Percentiles rank a stretch among this genome's conserved stretches.
Evolutionary conservation across 306 rosid species (phyloP).

Genomic region (Dalbergia cochinchinensis): DNA sequence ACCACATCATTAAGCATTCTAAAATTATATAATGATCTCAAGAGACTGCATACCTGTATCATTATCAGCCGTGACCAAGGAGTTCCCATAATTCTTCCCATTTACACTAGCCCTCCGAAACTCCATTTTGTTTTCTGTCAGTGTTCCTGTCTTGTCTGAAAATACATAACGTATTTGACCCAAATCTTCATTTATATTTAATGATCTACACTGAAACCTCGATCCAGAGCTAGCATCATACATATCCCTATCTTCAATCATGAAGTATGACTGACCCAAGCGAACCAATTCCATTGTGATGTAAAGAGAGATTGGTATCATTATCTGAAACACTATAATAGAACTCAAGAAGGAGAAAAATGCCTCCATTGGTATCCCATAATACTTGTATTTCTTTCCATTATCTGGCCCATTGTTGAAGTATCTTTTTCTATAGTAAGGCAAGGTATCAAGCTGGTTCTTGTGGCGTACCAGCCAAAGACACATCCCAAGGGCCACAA

Average conservation of each 20-base stretch:
- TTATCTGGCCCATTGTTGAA: slow-evolving; percentile 54
- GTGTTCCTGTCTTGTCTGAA: slow-evolving; percentile 98
- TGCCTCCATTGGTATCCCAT: slow-evolving; percentile 88
- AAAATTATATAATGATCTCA: slow-evolving; percentile 27
- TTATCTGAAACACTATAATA: slow-evolving; percentile 95
- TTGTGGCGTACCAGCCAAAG: slow-evolving; percentile 81
- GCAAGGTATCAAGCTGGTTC: slow-evolving; percentile 78
- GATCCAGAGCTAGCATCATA: slow-evolving; percentile 69
- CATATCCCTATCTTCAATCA: slow-evolving; percentile 91
- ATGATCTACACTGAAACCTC: slow-evolving; percentile 98
- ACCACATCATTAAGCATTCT: slow-evolving; percentile 22
- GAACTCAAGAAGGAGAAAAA: slow-evolving; percentile 97
- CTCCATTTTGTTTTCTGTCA: slow-evolving; percentile 98
- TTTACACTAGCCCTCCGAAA: slow-evolving; percentile 83
- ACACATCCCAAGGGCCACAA: slow-evolving; percentile 88
- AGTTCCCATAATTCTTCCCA: slow-evolving; percentile 73
- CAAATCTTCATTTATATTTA: slow-evolving; percentile 96
- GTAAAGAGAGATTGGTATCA: slow-evolving; percentile 99
- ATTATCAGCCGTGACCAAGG: slow-evolving; percentile 52
- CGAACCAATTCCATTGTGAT: slow-evolving; percentile 98
- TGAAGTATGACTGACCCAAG: slow-evolving; percentile 96
- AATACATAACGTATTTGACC: slow-evolving; percentile 94
- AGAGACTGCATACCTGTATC: slow-evolving; percentile 59
- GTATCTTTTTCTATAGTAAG: slow-evolving; percentile 82
- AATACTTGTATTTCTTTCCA: slow-evolving; percentile 69